Evolutionary conservation across 2,329 filamentous ascomycete genomes (phyloP), one percentile per base, ranked within the genome.

Genomic region (Aspergillus sp.): DNA sequence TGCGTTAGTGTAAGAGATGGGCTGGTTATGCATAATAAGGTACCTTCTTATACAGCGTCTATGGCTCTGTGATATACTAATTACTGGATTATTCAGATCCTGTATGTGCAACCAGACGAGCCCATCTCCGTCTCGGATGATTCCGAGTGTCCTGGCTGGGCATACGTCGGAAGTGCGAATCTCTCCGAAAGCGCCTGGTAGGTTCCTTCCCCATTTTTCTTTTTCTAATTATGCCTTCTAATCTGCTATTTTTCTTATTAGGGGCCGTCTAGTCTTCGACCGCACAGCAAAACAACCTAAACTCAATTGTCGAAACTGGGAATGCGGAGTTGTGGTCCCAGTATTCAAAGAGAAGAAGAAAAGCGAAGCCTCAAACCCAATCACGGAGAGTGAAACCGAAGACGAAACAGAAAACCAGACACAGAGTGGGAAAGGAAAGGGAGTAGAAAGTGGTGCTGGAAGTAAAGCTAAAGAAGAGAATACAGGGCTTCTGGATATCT

Each of bases 151-250:
- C 72, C 76, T 41, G 86, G 86, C 4, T 98, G 91, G 88, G 88
- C 84, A 2, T 98, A 98, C 69, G 77, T 96, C 39, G 95, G 95
- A 15, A 96, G 91, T 66, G 91, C 91, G 7, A 99, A 99, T 75
- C 76, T 96, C 27, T 96, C 92, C 0, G 92, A 97, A 74, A 93
- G 90, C 71, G 95, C 95, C 30, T 99, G 95, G 89, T 91, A 77
- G 80, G 86, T 79, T 22, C 30, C 48, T 12, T 7, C 34, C 15
- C n/a, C 34, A n/a, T n/a, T 6, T 5, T 13, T 37, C 12, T 13
- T 15, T 37, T 37, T 37, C 34, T 15, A 37, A 37, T 13, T 7
- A 9, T 34, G n/a, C 9, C 3, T 19, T 22, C 30, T 48, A 49
- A 6, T 7, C 12, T 47, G 15, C 44, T 8, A n/a, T 48, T 49